A percentile compares a stretch with the other conserved stretches of the same genome.
phyloP scores from a whole-genome alignment of 2,329 filamentous ascomycete genomes.

The Dactylellina sp. region DNA sequence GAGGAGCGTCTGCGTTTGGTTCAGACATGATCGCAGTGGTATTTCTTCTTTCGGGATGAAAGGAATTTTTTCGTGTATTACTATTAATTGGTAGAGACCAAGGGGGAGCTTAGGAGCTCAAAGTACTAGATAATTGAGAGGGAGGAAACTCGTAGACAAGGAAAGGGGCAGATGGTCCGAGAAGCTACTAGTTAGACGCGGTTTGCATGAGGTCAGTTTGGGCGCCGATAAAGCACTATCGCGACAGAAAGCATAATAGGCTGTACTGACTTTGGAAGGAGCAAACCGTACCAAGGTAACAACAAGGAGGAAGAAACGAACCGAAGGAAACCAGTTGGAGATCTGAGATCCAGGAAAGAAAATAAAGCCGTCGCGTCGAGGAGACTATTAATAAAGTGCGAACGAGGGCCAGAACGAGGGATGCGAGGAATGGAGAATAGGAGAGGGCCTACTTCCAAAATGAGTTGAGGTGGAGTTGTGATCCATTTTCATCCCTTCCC shows the following conservation, averaged over 20 bases:
- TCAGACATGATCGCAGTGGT: constrained; percentile 30
- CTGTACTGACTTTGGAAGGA: neutral
- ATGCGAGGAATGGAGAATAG: constrained; percentile 22
- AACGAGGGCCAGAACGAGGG: constrained; percentile 16
- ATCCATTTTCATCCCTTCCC: constrained; percentile 1
- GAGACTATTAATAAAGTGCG: constrained; percentile 19
- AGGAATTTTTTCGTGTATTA: neutral
- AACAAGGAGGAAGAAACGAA: constrained; percentile 38
- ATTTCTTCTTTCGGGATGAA: neutral
- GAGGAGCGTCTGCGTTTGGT: constrained; percentile 37
- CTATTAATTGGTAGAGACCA: constrained; percentile 9
- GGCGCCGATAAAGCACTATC: constrained; percentile 16
- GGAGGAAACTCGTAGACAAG: neutral
- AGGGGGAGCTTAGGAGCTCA: neutral
- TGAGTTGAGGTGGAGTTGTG: constrained; percentile 33
- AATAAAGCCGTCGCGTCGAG: constrained; percentile 35
- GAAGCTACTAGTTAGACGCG: constrained; percentile 28
- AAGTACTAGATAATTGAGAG: neutral
- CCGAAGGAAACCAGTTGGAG: constrained; percentile 29
- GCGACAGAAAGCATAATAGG: constrained; percentile 9
- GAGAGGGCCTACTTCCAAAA: constrained; percentile 34
- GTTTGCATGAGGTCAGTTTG: constrained; percentile 29
- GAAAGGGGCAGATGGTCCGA: neutral
- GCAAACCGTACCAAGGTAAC: constrained; percentile 3
- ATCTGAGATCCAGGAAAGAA: neutral